These are phyloP conservation scores for Skeletonema grethae DNA, from an alignment of 108 stramenopile species.

Conservation along the genomic window DNA sequence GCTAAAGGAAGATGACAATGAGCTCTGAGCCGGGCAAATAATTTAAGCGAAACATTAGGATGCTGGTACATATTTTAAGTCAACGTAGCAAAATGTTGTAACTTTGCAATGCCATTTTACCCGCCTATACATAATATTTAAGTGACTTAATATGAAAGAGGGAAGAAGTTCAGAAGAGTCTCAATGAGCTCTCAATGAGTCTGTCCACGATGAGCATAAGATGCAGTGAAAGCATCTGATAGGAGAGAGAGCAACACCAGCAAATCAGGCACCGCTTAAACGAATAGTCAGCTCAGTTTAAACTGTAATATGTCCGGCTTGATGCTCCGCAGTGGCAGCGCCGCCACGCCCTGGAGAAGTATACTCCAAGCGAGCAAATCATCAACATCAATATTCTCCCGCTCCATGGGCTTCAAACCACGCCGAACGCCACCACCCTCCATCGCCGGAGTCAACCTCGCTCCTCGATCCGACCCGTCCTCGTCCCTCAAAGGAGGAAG, in stretches of 20 bases:
- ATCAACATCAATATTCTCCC: neutral
- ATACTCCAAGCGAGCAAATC: neutral
- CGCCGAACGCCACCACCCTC: conserved; percentile 47
- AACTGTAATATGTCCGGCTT: neutral
- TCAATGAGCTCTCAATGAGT: no score
- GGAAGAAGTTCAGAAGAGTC: no score
- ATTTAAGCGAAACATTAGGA: no score
- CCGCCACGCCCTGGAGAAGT: conserved; percentile 1
- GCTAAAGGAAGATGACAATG: no score
- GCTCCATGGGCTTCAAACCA: conserved; percentile 32
- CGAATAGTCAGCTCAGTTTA: neutral
- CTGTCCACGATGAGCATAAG: no score
- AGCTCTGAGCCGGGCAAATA: no score
- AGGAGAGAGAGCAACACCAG: neutral
- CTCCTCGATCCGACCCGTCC: conserved; percentile 32
- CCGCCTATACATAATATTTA: no score
- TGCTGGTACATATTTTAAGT: no score
- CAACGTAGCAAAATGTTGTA: no score
- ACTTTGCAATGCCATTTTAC: no score
- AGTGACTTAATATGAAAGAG: no score
- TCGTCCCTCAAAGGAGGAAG: conserved; percentile 4
- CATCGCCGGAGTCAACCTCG: conserved; percentile 30
- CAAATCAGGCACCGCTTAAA: neutral
- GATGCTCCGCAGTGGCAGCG: neutral
- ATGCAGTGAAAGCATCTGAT: no score